A percentile compares a stretch with the other conserved stretches of the same genome.
These are phyloP conservation scores for Sordariomycetes sp. DNA, from an alignment of 2,329 filamentous ascomycete genomes.

Conservation along the genomic window DNA sequence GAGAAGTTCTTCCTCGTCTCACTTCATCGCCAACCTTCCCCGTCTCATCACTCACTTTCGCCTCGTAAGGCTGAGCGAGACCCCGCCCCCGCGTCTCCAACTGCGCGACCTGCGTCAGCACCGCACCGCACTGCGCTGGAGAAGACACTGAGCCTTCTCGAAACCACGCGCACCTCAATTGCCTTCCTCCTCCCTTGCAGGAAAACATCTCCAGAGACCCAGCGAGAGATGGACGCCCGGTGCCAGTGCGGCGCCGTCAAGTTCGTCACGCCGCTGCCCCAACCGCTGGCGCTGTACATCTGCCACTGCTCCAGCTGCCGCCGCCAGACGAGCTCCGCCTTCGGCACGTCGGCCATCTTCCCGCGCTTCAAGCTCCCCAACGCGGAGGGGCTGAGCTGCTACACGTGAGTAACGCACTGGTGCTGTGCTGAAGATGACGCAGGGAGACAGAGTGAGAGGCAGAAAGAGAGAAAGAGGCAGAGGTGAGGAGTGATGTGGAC, in stretches of 20 bases:
- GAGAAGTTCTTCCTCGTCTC: too few relatives aligned
- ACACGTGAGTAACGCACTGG: slow-evolving; percentile 38
- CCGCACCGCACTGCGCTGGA: too few relatives aligned
- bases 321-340: slow-evolving; percentile 56
- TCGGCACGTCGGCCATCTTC: slow-evolving; percentile 62
- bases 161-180: too few relatives aligned
- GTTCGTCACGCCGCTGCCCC: slow-evolving; percentile 51
- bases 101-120: too few relatives aligned
- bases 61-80: too few relatives aligned
- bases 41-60: too few relatives aligned
- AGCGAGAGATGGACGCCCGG: slow-evolving; percentile 52
- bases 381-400: slow-evolving; percentile 39
- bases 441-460: not conserved
- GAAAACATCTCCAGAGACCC: too few relatives aligned
- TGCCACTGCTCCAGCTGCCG: slow-evolving; percentile 63
- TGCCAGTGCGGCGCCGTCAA: slow-evolving; percentile 57
- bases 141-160: too few relatives aligned
- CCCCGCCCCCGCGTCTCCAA: too few relatives aligned
- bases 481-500: not conserved
- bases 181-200: too few relatives aligned
- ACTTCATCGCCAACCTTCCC: too few relatives aligned
- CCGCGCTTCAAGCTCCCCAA: slow-evolving; percentile 52
- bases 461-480: not conserved
- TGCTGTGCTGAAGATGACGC: not conserved
- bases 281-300: slow-evolving; percentile 58